These are phyloP conservation scores for Suillus bovinus DNA, from an alignment of 768 basidiomycete species.

Conservation along the genomic window DNA sequence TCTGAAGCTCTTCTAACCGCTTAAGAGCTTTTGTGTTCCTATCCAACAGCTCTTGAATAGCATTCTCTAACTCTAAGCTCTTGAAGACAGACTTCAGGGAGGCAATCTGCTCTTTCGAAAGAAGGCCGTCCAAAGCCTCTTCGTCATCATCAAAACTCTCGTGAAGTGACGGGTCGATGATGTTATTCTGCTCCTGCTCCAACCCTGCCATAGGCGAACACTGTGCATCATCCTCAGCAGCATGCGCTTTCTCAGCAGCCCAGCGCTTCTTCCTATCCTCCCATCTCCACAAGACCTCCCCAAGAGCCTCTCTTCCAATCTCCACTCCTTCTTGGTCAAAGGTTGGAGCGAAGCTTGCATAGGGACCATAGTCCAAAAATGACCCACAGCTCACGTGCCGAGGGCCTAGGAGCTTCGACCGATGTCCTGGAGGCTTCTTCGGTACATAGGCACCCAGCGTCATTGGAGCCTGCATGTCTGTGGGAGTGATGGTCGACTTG, in stretches of 20 bases:
- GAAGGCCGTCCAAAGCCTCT: conserved; percentile 49
- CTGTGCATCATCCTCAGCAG: conserved; percentile 17
- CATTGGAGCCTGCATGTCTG: conserved; percentile 25
- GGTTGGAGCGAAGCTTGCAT: conserved; percentile 72
- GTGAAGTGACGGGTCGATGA: conserved; percentile 12
- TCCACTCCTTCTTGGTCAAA: conserved; percentile 80
- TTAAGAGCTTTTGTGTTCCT: conserved; percentile 63
- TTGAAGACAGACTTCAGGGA: conserved; percentile 61
- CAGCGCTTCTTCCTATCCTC: conserved; percentile 42
- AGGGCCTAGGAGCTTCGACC: conserved; percentile 45
- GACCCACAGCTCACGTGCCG: conserved; percentile 61
- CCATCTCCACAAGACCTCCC: conserved; percentile 55
- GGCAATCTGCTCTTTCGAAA: conserved; percentile 55
- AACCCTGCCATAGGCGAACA: conserved; percentile 15
- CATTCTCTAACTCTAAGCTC: conserved; percentile 64
- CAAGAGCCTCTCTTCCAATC: conserved; percentile 61
- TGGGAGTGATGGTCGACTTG: conserved; percentile 10
- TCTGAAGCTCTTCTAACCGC: conserved; percentile 67
- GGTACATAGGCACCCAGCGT: conserved; percentile 62
- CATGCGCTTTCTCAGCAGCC: conserved; percentile 26
- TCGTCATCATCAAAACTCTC: conserved; percentile 33
- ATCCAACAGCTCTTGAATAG: conserved; percentile 67
- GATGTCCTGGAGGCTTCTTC: conserved; percentile 40
- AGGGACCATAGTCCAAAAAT: conserved; percentile 80
- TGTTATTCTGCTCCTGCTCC: conserved; percentile 14